A percentile compares a stretch with the other conserved stretches of the same genome.
phyloP scores from a whole-genome alignment of 441 rosid genomes.

The Corymbia calophylla region DNA sequence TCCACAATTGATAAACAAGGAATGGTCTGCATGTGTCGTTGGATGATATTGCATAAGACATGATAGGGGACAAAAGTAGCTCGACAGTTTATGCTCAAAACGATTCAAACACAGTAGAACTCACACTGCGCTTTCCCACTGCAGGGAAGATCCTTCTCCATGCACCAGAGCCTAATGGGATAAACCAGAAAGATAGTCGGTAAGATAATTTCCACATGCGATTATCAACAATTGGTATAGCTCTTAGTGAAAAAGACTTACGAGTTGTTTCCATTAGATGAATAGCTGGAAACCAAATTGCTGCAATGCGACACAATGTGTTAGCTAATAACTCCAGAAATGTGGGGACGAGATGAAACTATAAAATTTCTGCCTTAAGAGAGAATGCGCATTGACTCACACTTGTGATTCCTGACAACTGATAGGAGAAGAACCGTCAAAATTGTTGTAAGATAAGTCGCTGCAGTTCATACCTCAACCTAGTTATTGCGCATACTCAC shows the following conservation, averaged over 20 bases:
- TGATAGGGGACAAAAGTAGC: not conserved
- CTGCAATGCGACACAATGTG: constrained; percentile 21
- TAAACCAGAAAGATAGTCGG: not conserved
- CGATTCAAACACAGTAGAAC: not conserved
- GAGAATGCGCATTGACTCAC: constrained; percentile 27
- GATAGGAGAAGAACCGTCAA: constrained; percentile 24
- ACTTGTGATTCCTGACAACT: constrained; percentile 33
- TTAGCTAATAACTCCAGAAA: not conserved
- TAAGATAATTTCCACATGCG: not conserved
- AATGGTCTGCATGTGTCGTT: constrained; percentile 32
- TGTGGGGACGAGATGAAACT: not conserved
- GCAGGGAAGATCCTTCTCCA: constrained; percentile 55
- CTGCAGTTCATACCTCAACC: constrained; percentile 24
- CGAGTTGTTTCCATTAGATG: constrained; percentile 32
- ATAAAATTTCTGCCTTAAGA: not conserved
- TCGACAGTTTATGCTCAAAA: not conserved
- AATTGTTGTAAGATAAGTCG: constrained; percentile 87
- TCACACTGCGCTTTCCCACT: constrained; percentile 28
- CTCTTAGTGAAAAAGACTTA: constrained; percentile 24
- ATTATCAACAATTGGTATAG: not conserved
- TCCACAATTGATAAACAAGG: constrained; percentile 78
- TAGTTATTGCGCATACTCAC: not conserved
- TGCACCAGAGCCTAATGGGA: constrained; percentile 62
- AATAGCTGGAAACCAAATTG: constrained; percentile 56
- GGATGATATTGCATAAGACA: not conserved